phyloP scores from a whole-genome alignment of 169 alveolate genomes.

The Cryptosporidium parvum region DNA sequence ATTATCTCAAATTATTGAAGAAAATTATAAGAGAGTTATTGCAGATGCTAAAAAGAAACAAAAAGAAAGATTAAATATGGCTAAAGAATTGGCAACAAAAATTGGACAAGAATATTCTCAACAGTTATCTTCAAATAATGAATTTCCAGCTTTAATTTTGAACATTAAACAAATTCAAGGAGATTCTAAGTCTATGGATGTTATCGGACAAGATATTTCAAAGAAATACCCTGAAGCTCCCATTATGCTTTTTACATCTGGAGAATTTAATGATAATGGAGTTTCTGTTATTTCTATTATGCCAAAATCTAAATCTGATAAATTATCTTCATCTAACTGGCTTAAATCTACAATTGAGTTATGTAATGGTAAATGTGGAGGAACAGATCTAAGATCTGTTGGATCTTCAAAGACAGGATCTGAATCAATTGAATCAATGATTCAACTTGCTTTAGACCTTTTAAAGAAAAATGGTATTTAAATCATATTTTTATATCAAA shows the following conservation, averaged over 20 bases:
- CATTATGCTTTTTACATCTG: slow-evolving; percentile 58
- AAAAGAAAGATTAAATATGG: slow-evolving; percentile 53
- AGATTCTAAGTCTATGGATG: slow-evolving; percentile 50
- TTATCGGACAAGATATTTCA: slow-evolving; percentile 31
- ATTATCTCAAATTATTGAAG: slow-evolving; percentile 10
- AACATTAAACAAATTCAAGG: slow-evolving; percentile 44
- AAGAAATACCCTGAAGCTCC: slow-evolving; percentile 23
- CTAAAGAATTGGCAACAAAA: slow-evolving; percentile 42
- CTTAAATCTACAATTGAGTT: slow-evolving; percentile 47
- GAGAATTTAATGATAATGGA: slow-evolving; percentile 46
- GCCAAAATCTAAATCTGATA: slow-evolving; percentile 23
- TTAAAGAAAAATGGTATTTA: not conserved
- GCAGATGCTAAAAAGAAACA: slow-evolving; percentile 46
- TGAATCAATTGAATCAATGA: slow-evolving; percentile 19
- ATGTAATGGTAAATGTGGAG: slow-evolving; percentile 71
- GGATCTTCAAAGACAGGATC: slow-evolving; percentile 56
- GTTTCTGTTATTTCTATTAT: slow-evolving; percentile 54
- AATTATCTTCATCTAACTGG: slow-evolving; percentile 24
- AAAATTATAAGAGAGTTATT: slow-evolving; percentile 32
- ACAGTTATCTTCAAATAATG: not conserved
- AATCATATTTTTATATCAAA: not conserved
- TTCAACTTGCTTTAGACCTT: slow-evolving; percentile 6
- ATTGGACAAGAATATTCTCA: slow-evolving; percentile 9
- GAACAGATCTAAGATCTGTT: slow-evolving; percentile 29
- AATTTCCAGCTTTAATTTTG: not conserved